phyloP scores from a whole-genome alignment of 805 yeast species.

The Hanseniaspora hatyaiensis region DNA sequence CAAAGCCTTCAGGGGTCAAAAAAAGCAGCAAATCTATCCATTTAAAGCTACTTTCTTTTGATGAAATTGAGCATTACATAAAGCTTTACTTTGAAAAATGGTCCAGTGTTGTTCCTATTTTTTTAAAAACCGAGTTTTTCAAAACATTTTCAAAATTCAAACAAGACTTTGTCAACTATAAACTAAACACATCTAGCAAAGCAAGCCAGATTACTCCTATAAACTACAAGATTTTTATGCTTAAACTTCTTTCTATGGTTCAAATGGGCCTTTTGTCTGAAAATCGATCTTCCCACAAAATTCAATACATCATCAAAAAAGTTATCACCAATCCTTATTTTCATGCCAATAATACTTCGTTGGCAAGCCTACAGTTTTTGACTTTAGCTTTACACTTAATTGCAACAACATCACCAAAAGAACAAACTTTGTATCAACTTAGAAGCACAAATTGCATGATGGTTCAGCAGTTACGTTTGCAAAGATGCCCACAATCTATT shows the following conservation, averaged over 20 bases:
- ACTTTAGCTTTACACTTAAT: conserved; percentile 60
- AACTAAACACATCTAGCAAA: neutral
- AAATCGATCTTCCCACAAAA: conserved; percentile 32
- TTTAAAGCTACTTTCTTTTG: conserved; percentile 17
- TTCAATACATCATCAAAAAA: conserved; percentile 48
- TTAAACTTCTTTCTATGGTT: conserved; percentile 23
- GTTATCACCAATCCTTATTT: conserved; percentile 50
- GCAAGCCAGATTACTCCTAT: conserved; percentile 19
- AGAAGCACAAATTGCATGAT: conserved; percentile 66
- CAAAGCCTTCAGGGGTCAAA: neutral
- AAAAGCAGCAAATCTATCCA: neutral
- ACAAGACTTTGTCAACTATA: conserved; percentile 3
- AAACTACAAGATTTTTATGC: conserved; percentile 26
- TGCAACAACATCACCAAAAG: conserved; percentile 54
- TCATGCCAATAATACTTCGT: conserved; percentile 46
- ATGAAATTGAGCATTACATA: conserved; percentile 49
- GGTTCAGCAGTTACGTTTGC: conserved; percentile 77
- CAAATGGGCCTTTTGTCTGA: conserved; percentile 27
- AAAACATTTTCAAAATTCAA: conserved; percentile 36
- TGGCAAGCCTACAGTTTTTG: conserved; percentile 58
- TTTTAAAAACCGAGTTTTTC: conserved; percentile 60
- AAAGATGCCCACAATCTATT: conserved; percentile 78
- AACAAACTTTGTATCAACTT: conserved; percentile 59
- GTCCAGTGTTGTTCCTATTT: conserved; percentile 57
- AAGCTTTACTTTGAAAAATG: conserved; percentile 65